Evolutionary conservation across 257 asterid genomes (phyloP).

Genomic region (Knoxia roxburghii): DNA sequence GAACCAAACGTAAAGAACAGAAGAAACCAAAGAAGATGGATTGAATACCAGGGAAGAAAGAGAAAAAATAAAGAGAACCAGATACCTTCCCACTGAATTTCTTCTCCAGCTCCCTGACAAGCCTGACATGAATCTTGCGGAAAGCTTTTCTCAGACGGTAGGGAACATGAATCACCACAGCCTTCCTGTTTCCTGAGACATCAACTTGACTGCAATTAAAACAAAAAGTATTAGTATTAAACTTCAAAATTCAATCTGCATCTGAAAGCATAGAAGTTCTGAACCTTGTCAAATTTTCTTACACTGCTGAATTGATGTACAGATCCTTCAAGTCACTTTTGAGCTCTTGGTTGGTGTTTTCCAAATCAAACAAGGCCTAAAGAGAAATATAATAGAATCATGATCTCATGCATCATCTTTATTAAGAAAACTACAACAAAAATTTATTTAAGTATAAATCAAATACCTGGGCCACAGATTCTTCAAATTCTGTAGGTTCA

Average conservation of each 20-base stretch:
- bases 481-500: conserved; percentile 85
- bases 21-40: neutral
- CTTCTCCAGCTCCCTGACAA: conserved; percentile 92
- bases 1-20: neutral
- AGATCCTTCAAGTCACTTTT: conserved; percentile 86
- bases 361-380: conserved; percentile 81
- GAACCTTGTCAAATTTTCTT: conserved; percentile 12
- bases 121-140: conserved; percentile 83
- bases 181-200: conserved; percentile 73
- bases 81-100: conserved; percentile 85
- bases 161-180: conserved; percentile 87
- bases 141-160: conserved; percentile 72
- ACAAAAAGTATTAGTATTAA: neutral
- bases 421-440: neutral
- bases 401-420: neutral
- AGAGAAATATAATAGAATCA: neutral
- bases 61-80: neutral
- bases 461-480: conserved; percentile 73
- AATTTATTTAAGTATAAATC: neutral
- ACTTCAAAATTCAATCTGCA: neutral
- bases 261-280: neutral
- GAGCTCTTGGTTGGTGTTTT: conserved; percentile 75
- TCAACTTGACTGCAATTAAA: conserved; percentile 56
- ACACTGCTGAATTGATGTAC: conserved; percentile 78
- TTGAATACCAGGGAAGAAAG: neutral